Percentiles rank a stretch among this genome's conserved stretches.
phyloP scores from a whole-genome alignment of 345 rosid species.

The Eucalyptus curtisii region DNA sequence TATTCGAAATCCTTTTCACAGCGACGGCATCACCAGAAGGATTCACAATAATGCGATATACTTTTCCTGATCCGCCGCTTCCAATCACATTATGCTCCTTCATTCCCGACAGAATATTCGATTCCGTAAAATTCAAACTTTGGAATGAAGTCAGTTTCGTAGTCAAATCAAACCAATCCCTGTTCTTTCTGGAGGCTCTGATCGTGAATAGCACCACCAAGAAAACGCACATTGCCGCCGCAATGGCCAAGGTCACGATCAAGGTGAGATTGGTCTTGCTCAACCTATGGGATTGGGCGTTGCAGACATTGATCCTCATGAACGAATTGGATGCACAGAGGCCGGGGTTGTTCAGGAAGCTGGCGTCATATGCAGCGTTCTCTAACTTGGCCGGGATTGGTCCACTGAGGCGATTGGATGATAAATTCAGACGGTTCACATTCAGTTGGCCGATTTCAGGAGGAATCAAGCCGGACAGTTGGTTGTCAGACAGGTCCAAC shows the following conservation, averaged over 20 bases:
- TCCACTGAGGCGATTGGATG: neutral
- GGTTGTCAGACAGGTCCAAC: slow-evolving; percentile 6
- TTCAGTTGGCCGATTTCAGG: neutral
- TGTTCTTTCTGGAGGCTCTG: slow-evolving; percentile 10
- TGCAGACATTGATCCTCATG: slow-evolving; percentile 14
- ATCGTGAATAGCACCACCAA: neutral
- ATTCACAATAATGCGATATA: slow-evolving; percentile 20
- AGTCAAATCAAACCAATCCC: neutral
- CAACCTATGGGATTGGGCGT: neutral
- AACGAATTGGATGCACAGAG: slow-evolving; percentile 19
- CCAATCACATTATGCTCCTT: slow-evolving; percentile 39
- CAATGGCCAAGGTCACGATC: neutral
- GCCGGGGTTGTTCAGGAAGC: slow-evolving; percentile 12
- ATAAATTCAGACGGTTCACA: neutral
- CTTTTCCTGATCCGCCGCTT: slow-evolving; percentile 58
- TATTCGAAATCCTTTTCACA: slow-evolving; percentile 36
- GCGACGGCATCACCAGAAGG: slow-evolving; percentile 22
- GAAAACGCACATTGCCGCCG: neutral
- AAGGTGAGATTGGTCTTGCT: neutral
- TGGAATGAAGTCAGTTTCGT: slow-evolving; percentile 46
- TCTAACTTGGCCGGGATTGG: neutral
- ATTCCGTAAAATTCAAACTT: slow-evolving; percentile 25
- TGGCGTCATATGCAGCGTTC: fast-evolving
- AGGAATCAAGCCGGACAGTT: neutral
- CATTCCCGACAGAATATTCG: slow-evolving; percentile 22